Base-by-base conservation (phyloP, 768 basidiomycete species). In the Auriscalpium microsporum region DNA sequence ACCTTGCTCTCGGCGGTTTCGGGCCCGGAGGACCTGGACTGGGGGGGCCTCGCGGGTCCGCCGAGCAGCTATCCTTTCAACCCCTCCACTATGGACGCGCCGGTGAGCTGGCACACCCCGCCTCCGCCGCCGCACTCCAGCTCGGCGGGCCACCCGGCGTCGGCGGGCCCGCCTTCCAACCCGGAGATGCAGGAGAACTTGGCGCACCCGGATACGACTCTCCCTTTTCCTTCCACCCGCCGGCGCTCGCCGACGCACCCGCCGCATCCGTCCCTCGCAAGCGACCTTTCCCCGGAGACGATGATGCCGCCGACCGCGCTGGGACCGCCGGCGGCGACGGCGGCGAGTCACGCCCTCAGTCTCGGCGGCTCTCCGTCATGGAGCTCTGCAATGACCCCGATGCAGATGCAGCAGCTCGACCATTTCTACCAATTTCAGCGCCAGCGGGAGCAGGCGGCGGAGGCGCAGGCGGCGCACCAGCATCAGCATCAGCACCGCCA, bases 331-430 rank as follows among this genome's bases (percentile, higher is more conserved):
- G 40, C 37, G 10, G 14, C 51, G 48, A 21, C 66, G 64, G 37
- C 64, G 60, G 65, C 60, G 86, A 87, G 61, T 87, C 85, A 64
- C 77, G 88, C 64, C 88, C 88, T 59, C 82, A 86, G 65, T 87
- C 84, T 73, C 79, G 88, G 63, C 73, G 88, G 58, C 82, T 90
- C 79, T 78, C 84, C 70, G 84, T 90, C 78, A 80, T 90, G 86
- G 88, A 90, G 63, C 84, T 90, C 78, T 89, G 87, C 80, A 88
- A 90, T 78, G 86, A 86, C 75, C 67, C 75, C 67, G 71, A 71
- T 71, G 69, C 69, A 68, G 69, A 73, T 72, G 65, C 69, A 61
- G 65, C 71, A 69, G 53, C 72, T 71, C 75, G 74, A 72, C 59
- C 75, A 69, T 71, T 79, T 76, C 59, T 78, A 78, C 65, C 72